Base-by-base conservation (phyloP, 305 asterid genomes). In the Fraxinus dipetala region DNA sequence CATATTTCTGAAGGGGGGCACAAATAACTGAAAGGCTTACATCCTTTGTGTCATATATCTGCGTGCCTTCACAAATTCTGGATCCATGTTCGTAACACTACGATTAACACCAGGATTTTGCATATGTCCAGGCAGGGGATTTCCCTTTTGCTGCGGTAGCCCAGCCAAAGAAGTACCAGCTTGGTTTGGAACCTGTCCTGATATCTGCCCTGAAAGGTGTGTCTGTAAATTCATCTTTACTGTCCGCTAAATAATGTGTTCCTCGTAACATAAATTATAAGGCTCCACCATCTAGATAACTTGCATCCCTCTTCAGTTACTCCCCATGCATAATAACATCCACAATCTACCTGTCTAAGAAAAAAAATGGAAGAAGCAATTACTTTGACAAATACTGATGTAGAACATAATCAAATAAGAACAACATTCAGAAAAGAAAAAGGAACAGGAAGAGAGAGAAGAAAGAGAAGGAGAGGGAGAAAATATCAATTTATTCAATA, bases 171-270 rank as follows among this genome's bases (percentile, higher is more conserved):
- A 75, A 43, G 87, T 65, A 81, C 92, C 94, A 79, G 90, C 84
- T 86, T 92, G 97, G 83, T 88, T 94, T 72, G 94, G 85, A 61
- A 90, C 90, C 90, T 94, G 95, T 70, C 97, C 98, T 6, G 98
- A 86, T 75, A 90, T 86, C 90, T 91, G 96, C 78, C 93, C 97
- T n/a, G 98, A 81, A 84, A 89, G 94, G 77, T 90, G 98, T 0
- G 89, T 85, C 85, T 91, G 97, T 77, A 91, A 77, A 91, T 95
- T 93, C 98, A 95, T 93, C 84, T 85, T 85, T 84, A 79, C 48
- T 22, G 74, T 54, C 65, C 77, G 72, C 79, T 59, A 85, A 84
- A 59, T 82, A 81, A 72, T 78, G 76, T 82, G 79, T 54, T 54
- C 79, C 81, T 65, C 83, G 73, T 75, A 81, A 72, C 85, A 86